Percentiles rank a stretch among this genome's conserved stretches.
Evolutionary conservation across 495 filamentous ascomycete genomes (phyloP).

Genomic region (Aspergillus kassunensis): DNA sequence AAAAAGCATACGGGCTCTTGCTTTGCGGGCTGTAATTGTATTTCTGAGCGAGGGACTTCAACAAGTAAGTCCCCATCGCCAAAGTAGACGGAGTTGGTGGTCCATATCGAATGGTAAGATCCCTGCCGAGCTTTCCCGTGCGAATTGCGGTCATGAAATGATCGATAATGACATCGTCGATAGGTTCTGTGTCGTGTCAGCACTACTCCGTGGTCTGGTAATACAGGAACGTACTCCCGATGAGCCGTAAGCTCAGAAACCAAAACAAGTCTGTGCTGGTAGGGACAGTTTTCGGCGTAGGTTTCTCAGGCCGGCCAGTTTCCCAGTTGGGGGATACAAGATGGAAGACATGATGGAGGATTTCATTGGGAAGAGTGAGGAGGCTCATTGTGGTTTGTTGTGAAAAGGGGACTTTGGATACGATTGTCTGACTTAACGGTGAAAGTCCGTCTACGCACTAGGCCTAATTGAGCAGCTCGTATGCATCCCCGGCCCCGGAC

Average conservation of each 20-base stretch:
- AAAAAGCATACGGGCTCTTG: background rate
- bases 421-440: too few species aligned
- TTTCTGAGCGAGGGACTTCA: background rate
- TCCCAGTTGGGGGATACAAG: background rate
- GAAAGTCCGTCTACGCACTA: too few species aligned
- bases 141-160: background rate
- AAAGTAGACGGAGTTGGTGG: background rate
- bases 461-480: too few species aligned
- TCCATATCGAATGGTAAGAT: background rate
- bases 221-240: background rate
- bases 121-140: background rate
- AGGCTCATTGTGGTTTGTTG: background rate
- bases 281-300: background rate
- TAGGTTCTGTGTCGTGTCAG: background rate
- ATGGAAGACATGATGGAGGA: background rate
- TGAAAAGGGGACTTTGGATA: too few species aligned
- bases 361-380: background rate
- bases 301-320: background rate
- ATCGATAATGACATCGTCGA: background rate
- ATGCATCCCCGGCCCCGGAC: too few species aligned
- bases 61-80: background rate
- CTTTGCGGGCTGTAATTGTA: background rate
- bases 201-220: background rate
- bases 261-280: background rate
- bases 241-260: background rate